phyloP scores from a whole-genome alignment of 257 asterid species.

The Gardenia jasminoides region DNA sequence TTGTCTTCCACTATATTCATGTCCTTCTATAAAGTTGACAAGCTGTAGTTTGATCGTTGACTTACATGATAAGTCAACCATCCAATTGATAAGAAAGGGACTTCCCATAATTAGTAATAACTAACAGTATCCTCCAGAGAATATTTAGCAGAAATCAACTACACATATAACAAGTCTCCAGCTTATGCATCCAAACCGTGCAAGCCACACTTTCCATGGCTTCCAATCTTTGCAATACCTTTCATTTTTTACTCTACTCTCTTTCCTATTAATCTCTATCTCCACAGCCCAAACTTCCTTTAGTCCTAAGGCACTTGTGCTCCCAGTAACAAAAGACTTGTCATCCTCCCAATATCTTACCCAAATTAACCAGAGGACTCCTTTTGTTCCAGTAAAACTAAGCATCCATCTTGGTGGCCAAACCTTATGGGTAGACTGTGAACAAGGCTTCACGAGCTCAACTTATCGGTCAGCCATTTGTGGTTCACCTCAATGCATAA shows the following conservation, averaged over 20 bases:
- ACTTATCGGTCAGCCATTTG: constrained; percentile 25
- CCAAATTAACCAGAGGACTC: constrained; percentile 30
- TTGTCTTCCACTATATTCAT: neutral
- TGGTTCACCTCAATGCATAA: constrained; percentile 24
- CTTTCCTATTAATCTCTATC: constrained; percentile 9
- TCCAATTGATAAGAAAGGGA: neutral
- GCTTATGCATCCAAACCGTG: neutral
- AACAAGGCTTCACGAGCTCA: constrained; percentile 23
- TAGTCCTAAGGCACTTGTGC: constrained; percentile 23
- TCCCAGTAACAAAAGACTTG: constrained; percentile 31
- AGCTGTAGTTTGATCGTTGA: neutral
- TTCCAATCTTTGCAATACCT: neutral
- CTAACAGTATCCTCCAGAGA: too few relatives aligned
- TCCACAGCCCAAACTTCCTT: constrained; percentile 14
- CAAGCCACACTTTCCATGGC: constrained; percentile 5
- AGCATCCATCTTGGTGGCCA: constrained; percentile 38
- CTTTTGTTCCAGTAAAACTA: constrained; percentile 29
- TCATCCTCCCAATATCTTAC: constrained; percentile 22
- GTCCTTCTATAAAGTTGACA: constrained; percentile 1
- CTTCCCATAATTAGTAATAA: too few relatives aligned
- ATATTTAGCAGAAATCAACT: too few relatives aligned
- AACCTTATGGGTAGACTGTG: constrained; percentile 35
- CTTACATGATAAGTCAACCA: neutral
- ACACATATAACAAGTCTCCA: neutral
- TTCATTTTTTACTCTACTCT: neutral